Evolutionary conservation across 2,329 filamentous ascomycete species (phyloP), one percentile per base, ranked within the genome.

Genomic region (Fusarium sacchari): DNA sequence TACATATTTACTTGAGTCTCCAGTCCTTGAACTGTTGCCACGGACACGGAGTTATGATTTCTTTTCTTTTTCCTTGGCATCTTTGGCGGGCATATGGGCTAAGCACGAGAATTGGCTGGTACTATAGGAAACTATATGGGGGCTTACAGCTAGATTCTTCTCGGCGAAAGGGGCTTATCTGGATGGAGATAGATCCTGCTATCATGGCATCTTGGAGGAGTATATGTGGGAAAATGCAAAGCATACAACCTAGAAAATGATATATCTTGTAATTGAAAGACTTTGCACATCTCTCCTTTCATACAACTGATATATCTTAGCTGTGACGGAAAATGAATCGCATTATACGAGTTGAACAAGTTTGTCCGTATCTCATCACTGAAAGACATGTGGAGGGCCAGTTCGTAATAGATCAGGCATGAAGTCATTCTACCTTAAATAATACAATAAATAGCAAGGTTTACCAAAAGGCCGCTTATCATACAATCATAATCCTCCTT

Each of bases 381-480:
- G 20, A n/a, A 36, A n/a, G 18, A 42, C 34, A n/a, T 39, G 32
- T 52, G 32, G 15, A 12, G 20, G 26, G 32, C 11, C 28, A 40
- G 57, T 47, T 55, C 28, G 37, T 28, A 47, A 43, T 59, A 39
- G 37, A 49, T 60, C 34, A 58, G 26, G 46, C 56, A 42, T 67
- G 30, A 44, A 49, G n/a, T 56, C 55, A n/a, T 64, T 59, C 36
- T 47, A 47, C 56, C 32, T 28, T 36, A 49, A 60, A 47, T 49
- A 39, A 60, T 72, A 72, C 55, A 67, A 43, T 56, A 61, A 67
- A 43, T 56, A 61, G 62, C 57, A 61, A 74, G 24, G 24, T 32
- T 44, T 42, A 56, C 50, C 42, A 60, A 47, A 50, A 49, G 22
- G 36, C 49, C 52, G 58, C 26, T 43, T 52, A 36, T 61, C 67